Conservation (phyloP, 768 basidiomycete genomes). For the Astraeus odoratus region DNA sequence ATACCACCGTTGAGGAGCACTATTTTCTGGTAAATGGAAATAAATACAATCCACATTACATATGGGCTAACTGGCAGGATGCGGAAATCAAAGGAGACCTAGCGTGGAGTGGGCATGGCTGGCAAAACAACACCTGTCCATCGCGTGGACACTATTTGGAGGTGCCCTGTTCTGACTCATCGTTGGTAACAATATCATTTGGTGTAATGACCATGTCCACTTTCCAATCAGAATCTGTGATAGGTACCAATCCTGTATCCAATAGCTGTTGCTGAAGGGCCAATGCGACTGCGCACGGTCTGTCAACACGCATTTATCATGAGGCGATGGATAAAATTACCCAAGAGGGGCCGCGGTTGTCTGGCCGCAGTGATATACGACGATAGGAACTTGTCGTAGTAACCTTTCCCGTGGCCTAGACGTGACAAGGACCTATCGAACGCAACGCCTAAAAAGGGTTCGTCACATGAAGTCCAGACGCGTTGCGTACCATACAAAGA, state of each 20-base stretch:
- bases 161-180: too few species aligned
- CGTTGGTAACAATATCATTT: constrained; percentile 27
- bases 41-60: constrained; percentile 12
- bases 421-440: constrained; percentile 65
- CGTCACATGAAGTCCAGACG: constrained; percentile 7
- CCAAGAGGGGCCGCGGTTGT: constrained; percentile 47
- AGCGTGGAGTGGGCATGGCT: constrained; percentile 21
- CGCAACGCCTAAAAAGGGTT: constrained; percentile 49
- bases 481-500: constrained; percentile 6
- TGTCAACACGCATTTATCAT: constrained; percentile 11
- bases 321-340: constrained; percentile 31
- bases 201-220: constrained; percentile 56
- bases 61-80: constrained; percentile 6
- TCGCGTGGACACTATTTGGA: constrained; percentile 12
- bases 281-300: constrained; percentile 46
- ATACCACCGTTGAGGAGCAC: constrained; percentile 13
- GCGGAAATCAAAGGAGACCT: constrained; percentile 9
- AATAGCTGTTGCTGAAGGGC: constrained; percentile 59
- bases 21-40: constrained; percentile 21
- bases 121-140: constrained; percentile 10
- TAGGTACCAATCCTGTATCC: constrained; percentile 44
- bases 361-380: constrained; percentile 38
- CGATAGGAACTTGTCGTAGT: constrained; percentile 70
- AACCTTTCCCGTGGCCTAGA: constrained; percentile 79
- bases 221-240: constrained; percentile 52